Conservation (phyloP, 2,329 filamentous ascomycete species). For the Cladorrhinum sp. region DNA sequence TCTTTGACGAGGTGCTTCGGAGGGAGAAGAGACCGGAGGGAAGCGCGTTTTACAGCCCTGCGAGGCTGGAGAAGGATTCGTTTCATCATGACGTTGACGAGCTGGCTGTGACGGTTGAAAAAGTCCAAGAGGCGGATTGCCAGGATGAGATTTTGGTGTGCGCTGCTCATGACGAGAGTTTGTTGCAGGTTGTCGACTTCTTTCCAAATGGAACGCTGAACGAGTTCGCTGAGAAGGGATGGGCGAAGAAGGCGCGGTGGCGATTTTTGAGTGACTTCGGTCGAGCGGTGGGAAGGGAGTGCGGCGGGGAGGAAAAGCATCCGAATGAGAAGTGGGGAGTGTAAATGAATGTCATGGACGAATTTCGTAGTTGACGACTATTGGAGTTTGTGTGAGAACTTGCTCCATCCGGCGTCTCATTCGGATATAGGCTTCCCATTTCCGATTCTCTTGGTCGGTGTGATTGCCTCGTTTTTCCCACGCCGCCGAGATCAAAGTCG, state of each 20-base stretch:
- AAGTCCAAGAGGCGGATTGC: constrained; percentile 45
- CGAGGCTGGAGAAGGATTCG: constrained; percentile 4
- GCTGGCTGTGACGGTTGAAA: constrained; percentile 40
- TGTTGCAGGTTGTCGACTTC: constrained; percentile 44
- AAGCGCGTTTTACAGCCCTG: constrained; percentile 33
- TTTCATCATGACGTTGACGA: constrained; percentile 31
- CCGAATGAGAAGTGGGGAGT: constrained; percentile 1
- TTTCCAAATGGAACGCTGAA: constrained; percentile 47
- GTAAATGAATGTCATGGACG: too few relatives aligned
- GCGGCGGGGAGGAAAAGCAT: constrained; percentile 21
- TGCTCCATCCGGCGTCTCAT: too few relatives aligned
- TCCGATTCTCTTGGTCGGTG: too few relatives aligned
- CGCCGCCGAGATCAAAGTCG: too few relatives aligned
- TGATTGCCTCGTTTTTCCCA: too few relatives aligned
- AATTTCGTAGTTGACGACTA: too few relatives aligned
- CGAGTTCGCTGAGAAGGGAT: constrained; percentile 44
- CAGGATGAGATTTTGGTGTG: constrained; percentile 42
- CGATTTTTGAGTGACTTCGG: constrained; percentile 50
- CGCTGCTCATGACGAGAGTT: constrained; percentile 45
- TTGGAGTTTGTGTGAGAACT: too few relatives aligned
- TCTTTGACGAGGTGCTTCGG: constrained; percentile 39
- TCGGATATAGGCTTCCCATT: too few relatives aligned
- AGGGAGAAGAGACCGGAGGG: constrained; percentile 24
- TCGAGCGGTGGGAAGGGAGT: constrained; percentile 35
- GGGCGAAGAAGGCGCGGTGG: constrained; percentile 46